Base-by-base conservation (phyloP, 23 red algal genomes). In the Chondrus crispus region DNA sequence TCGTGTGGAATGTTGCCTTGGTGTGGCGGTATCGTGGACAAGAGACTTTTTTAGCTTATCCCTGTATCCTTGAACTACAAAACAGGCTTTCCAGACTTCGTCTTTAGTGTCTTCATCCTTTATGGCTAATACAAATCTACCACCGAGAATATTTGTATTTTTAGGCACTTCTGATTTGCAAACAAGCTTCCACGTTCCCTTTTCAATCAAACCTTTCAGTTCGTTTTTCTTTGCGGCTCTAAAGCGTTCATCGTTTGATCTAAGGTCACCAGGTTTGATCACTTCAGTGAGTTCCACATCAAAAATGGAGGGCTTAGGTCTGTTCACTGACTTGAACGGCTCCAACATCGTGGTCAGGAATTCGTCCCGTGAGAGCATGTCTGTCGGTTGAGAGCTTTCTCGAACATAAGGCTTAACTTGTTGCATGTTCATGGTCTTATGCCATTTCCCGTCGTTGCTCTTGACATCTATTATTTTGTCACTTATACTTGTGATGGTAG, bases 51-150 rank as follows among this genome's bases (percentile, higher is more conserved):
- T 82, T n/a, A 35, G 9, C 28, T 29, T 20, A 51, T 82, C 78
- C 46, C 46, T 82, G 45, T 57, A 38, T 82, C 78, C 78, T 51
- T 60, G 45, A 53, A 62, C 78, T 19, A 82, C 78, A 8, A 58
- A 53, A 18, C 78, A 28, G 33, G 78, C 78, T 6, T 82, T 82
- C n/a, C 55, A 82, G 30, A 52, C n/a, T 38, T 82, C 78, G 29
- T 82, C 42, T n/a, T 50, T 20, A 60, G 78, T 35, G 52, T 62
- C 78, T 82, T 82, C 55, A 45, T 82, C 40, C 55, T 82, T 82
- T 8, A 53, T 82, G 46, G 44, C 41, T 51, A 82, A 6, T 22
- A 82, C 78, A 5, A 64, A 5, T 82, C 78, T 50, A 19, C 46
- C 28, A 60, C 46, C 45, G 8, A 82, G 33, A 28, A 82, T 60